A percentile compares a stretch with the other conserved stretches of the same genome.
These are phyloP conservation scores for Alternaria dauci DNA, from an alignment of 2,329 filamentous ascomycete genomes.

Conservation along the genomic window DNA sequence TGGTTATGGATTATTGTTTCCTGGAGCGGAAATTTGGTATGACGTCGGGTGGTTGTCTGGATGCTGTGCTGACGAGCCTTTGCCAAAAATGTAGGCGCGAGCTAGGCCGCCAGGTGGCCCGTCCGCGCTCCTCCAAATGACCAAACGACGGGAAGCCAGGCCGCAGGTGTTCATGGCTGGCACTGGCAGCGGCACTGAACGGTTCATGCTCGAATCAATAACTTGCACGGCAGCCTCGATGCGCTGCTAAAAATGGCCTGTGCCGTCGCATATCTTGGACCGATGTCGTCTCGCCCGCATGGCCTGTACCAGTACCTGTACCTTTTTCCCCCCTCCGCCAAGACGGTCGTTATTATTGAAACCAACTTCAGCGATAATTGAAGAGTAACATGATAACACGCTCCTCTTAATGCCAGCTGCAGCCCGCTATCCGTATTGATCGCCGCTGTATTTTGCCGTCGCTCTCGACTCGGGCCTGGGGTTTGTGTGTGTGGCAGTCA, in stretches of 20 bases:
- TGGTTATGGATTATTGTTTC: not conserved
- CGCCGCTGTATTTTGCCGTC: conserved; percentile 20
- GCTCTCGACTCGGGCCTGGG: not conserved
- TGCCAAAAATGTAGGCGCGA: conserved; percentile 32
- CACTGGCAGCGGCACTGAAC: not conserved
- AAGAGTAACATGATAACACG: conserved; percentile 13
- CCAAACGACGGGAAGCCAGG: conserved; percentile 7
- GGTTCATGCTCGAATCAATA: not conserved
- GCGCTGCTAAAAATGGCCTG: not conserved
- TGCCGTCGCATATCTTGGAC: not conserved
- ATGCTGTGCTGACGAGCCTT: conserved; percentile 27
- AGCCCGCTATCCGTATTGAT: conserved; percentile 12
- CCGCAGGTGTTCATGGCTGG: not conserved
- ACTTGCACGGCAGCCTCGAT: not conserved
- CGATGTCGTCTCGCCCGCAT: conserved; percentile 18
- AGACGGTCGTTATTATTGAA: conserved; percentile 35
- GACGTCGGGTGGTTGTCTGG: conserved; percentile 21
- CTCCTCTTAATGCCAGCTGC: conserved; percentile 1
- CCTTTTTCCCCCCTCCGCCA: conserved; percentile 26
- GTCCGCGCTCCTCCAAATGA: conserved; percentile 7
- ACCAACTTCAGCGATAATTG: conserved; percentile 24
- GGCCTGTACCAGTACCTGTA: conserved; percentile 24
- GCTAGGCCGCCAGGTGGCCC: conserved; percentile 25
- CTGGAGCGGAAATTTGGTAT: conserved; percentile 9
- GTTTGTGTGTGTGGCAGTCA: conserved; percentile 30